Conservation (phyloP, 306 rosid genomes). For the Acmispon strigosus region DNA sequence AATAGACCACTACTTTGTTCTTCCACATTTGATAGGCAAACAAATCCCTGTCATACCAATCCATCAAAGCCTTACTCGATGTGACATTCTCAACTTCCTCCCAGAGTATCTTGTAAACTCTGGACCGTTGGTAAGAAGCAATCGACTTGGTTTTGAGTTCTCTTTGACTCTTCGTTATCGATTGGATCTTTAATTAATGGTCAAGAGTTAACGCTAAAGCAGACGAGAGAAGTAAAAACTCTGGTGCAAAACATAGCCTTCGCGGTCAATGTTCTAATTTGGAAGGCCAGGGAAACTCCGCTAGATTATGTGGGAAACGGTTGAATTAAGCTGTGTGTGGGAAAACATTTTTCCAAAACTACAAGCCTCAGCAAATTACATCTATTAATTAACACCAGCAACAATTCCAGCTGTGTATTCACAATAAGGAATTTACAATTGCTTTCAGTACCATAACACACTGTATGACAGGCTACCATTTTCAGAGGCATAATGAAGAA, state of each 20-base stretch:
- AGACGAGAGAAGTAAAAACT: not conserved
- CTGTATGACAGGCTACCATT: not conserved
- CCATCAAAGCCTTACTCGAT: not conserved
- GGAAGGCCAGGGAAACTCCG: not conserved
- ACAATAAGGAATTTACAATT: not conserved
- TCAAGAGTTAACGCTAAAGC: not conserved
- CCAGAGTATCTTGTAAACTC: not conserved
- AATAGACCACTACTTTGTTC: not conserved
- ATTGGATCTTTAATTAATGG: not conserved
- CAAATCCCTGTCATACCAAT: not conserved
- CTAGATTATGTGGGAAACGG: not conserved
- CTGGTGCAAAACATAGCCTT: not conserved
- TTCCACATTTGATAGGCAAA: no score
- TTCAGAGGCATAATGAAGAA: not conserved
- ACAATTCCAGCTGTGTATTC: not conserved
- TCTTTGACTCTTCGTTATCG: not conserved
- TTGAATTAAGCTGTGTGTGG: not conserved
- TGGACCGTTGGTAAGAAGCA: not conserved
- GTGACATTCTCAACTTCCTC: not conserved
- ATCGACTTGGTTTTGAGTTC: not conserved
- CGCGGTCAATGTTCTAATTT: not conserved
- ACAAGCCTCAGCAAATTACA: not conserved
- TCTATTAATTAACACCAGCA: constrained; percentile 1
- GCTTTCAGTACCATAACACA: not conserved
- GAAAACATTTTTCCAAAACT: not conserved